Conservation (phyloP, 2,329 filamentous ascomycete species). For the Colletotrichum chlorophyti region DNA sequence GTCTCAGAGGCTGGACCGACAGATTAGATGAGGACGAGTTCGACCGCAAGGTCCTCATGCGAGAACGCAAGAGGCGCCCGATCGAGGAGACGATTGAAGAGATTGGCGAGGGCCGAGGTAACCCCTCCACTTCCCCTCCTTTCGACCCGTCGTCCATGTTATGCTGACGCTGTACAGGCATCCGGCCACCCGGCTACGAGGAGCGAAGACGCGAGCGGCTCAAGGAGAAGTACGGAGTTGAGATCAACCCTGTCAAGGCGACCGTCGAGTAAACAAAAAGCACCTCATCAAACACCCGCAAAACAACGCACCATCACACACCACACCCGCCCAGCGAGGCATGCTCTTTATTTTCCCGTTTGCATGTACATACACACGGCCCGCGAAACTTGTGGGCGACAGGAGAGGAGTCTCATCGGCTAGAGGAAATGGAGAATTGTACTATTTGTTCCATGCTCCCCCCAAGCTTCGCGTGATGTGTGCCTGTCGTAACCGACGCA, state of each 20-base stretch:
- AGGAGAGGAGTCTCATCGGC: conserved; percentile 29
- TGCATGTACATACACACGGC: conserved; percentile 31
- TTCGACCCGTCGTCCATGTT: not conserved
- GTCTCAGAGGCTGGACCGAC: conserved; percentile 52
- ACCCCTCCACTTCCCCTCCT: conserved; percentile 32
- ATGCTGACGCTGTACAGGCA: conserved; percentile 59
- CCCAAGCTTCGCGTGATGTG: conserved; percentile 27
- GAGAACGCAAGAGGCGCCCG: conserved; percentile 76
- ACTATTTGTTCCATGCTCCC: conserved; percentile 29
- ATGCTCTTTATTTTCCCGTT: conserved; percentile 27
- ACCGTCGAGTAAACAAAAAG: conserved; percentile 46
- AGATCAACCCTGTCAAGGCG: conserved; percentile 72
- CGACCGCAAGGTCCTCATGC: conserved; percentile 75
- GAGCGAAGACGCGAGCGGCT: conserved; percentile 83
- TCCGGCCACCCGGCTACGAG: conserved; percentile 81
- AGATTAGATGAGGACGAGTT: conserved; percentile 72
- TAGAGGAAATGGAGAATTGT: conserved; percentile 42
- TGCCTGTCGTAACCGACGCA: conserved; percentile 25
- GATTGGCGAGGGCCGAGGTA: conserved; percentile 88
- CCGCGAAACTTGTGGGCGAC: conserved; percentile 19
- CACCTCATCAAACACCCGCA: not conserved
- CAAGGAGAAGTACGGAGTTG: conserved; percentile 87
- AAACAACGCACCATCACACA: not conserved
- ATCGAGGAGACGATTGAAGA: conserved; percentile 81
- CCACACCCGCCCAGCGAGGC: conserved; percentile 14